These are phyloP conservation scores for Mycena indigotica DNA, from an alignment of 768 basidiomycete species.

Conservation along the genomic window DNA sequence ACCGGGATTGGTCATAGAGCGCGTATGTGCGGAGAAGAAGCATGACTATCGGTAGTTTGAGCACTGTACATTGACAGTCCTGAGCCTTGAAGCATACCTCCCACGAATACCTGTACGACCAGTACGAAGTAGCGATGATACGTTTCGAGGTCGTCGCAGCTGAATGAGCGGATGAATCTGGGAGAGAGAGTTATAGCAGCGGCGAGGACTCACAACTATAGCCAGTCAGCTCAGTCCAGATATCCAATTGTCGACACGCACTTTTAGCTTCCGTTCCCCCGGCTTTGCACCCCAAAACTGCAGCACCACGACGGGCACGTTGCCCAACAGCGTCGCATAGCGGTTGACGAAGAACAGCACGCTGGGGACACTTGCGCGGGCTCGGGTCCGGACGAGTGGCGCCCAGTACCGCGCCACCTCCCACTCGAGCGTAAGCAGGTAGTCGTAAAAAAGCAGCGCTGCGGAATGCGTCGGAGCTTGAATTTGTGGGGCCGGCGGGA, in stretches of 20 bases:
- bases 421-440: slow-evolving; percentile 6
- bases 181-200: not conserved
- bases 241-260: not conserved
- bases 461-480: not conserved
- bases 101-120: slow-evolving; percentile 5
- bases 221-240: not conserved
- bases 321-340: slow-evolving; percentile 35
- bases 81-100: slow-evolving; percentile 3
- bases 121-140: slow-evolving; percentile 15
- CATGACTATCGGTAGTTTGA: slow-evolving; percentile 2
- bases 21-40: slow-evolving; percentile 16
- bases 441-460: slow-evolving; percentile 17
- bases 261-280: not conserved
- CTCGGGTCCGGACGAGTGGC: too few species aligned
- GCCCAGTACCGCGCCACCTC: slow-evolving; percentile 14
- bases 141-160: not conserved
- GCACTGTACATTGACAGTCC: not conserved
- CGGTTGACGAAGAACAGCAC: slow-evolving; percentile 39
- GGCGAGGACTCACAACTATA: slow-evolving; percentile 5
- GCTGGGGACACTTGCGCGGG: slow-evolving; percentile 24
- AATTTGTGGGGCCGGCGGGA: not conserved
- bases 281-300: slow-evolving; percentile 26
- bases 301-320: slow-evolving; percentile 31
- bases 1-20: slow-evolving; percentile 7
- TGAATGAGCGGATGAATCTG: not conserved